Evolutionary conservation across 352 stramenopile genomes (phyloP), one percentile per base, ranked within the genome.

Genomic region (Globisporangium recalcitrans): DNA sequence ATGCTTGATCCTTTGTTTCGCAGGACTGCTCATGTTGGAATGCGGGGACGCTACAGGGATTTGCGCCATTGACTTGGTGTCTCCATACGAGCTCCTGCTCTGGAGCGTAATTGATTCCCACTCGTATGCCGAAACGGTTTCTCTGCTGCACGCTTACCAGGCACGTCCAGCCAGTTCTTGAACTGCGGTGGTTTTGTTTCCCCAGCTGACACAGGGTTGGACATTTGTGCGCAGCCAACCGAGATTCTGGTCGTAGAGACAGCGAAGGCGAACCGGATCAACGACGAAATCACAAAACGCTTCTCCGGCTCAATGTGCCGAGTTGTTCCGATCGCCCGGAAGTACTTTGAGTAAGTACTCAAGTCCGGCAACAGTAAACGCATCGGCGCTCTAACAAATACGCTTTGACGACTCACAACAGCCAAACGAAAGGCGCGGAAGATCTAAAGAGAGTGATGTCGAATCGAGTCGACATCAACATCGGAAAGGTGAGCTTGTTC

Each of bases 391-490:
- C 42, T 26, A 62, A 7, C n/a, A 55, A 38, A 64, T 8, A 14
- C 34, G 21, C 5, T 13, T 21, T 40, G 16, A 36, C 60, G 24
- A 58, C 3, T 29, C 49, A 21, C 14, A 36, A 0, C 32, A 95
- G 87, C 60, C 87, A 95, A 62, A 91, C 83, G 8, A 90, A 90
- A 74, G 87, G 87, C 52, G 80, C 79, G 19, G 85, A 93, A 62
- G 84, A 95, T 64, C 67, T 95, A 32, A 93, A 91, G 64, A 73
- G 87, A 26, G 71, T 95, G 27, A 87, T 91, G 66, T 70, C 80
- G 38, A 93, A 95, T 59, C 85, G 75, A n/a, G 72, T 92, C 19
- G 87, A 95, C 38, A 75, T 90, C 40, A 93, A 91, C 48, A 85
- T 93, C n/a, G 74, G 77, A 42, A 77, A 82, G 60, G 86, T 92